Evolutionary conservation across 805 yeast species (phyloP), one percentile per base, ranked within the genome.

Genomic region (Candida nemodendra): DNA sequence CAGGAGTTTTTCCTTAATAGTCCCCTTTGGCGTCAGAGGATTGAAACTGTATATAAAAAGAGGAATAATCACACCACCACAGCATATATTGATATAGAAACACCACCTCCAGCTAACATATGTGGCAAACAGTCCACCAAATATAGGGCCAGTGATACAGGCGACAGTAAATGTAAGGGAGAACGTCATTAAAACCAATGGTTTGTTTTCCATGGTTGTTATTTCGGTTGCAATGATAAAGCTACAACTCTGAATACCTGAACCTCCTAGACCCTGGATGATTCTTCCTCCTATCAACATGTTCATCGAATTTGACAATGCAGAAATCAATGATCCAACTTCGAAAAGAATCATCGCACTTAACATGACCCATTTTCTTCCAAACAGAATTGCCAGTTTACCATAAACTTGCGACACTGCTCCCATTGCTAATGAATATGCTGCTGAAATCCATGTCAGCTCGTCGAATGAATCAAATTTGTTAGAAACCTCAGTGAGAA

Each of bases 51-150:
- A 41, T 3, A 67, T 32, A 13, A 76, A 53, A 6, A 68, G 45
- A 0, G 54, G 51, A 14, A 68, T 51, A 0, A 78, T 72, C 0
- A 66, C 37, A 1, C 80, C 86, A 17, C 84, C 84, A 22, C 79
- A 57, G 5, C 87, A 85, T 27, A 83, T 56, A 56, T 81, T 82
- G 45, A 83, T 66, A 57, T 76, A 83, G 53, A 81, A 83, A 50
- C 84, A 76, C 86, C 88, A 81, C 48, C 89, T 66, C 89, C 89
- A 82, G n/a, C 76, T 62, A 4, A 70, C 76, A 29, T 41, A 32
- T 35, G 71, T 60, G 1, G 84, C 69, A 39, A 83, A 73, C 0
- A 78, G 80, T 21, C 88, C 88, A 11, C 87, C 88, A 17, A 81
- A 53, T 27, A 79, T 62, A 0, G 89, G 88, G 1, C 88, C 88